phyloP scores from a whole-genome alignment of 2,329 filamentous ascomycete genomes.

The Arthrobotrys megalospora region DNA sequence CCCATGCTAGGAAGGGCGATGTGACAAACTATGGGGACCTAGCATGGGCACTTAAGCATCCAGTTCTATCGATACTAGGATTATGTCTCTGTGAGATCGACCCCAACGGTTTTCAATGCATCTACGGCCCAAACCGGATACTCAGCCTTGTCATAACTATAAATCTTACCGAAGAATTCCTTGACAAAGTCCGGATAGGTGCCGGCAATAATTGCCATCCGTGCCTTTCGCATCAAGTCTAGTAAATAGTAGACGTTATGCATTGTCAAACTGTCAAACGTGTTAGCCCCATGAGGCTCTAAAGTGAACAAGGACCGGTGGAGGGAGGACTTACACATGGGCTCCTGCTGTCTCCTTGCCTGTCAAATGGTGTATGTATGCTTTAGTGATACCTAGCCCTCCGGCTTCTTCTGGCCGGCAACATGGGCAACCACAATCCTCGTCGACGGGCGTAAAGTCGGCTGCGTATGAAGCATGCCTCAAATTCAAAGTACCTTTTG shows the following conservation, averaged over 20 bases:
- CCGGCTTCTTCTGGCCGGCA: conserved; percentile 76
- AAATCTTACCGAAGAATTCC: conserved; percentile 82
- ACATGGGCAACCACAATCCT: conserved; percentile 83
- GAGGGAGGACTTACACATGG: conserved; percentile 69
- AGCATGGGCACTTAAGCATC: too few species aligned
- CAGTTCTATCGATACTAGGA: neutral
- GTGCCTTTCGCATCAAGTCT: conserved; percentile 81
- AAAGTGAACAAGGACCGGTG: neutral
- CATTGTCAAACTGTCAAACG: conserved; percentile 79
- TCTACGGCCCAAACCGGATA: conserved; percentile 89
- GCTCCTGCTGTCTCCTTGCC: conserved; percentile 96
- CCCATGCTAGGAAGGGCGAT: too few species aligned
- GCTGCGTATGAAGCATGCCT: conserved; percentile 80
- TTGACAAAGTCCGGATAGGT: conserved; percentile 82
- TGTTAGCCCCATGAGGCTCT: neutral
- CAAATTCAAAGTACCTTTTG: conserved; percentile 84
- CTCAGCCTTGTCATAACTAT: conserved; percentile 74
- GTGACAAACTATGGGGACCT: too few species aligned
- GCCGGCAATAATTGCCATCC: conserved; percentile 85
- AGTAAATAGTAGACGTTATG: conserved; percentile 97
- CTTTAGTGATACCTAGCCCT: conserved; percentile 84
- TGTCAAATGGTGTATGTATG: conserved; percentile 91
- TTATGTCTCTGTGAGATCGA: conserved; percentile 72
- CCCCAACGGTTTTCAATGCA: conserved; percentile 82
- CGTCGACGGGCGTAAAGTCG: conserved; percentile 87